These are phyloP conservation scores for Russula foetens DNA, from an alignment of 768 basidiomycete species.

Conservation along the genomic window DNA sequence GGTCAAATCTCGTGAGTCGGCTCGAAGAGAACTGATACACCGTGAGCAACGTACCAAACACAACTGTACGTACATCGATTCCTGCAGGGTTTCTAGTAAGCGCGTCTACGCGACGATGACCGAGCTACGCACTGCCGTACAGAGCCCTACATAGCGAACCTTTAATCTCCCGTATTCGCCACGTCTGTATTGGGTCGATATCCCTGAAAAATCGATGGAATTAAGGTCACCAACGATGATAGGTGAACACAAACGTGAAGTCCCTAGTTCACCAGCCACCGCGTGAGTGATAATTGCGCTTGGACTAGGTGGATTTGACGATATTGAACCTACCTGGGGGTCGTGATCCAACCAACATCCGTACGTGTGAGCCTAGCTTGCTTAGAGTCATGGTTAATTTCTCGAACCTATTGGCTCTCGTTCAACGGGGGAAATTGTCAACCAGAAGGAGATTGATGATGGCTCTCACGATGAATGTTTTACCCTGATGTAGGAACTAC, in stretches of 20 bases:
- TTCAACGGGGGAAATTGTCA: background rate
- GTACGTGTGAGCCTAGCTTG: constrained; percentile 59
- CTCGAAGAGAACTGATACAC: background rate
- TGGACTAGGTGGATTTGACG: background rate
- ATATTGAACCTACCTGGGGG: constrained; percentile 41
- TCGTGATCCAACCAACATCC: constrained; percentile 83
- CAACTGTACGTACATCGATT: constrained; percentile 54
- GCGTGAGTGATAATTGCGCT: background rate
- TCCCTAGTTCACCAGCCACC: constrained; percentile 40
- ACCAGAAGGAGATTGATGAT: background rate
- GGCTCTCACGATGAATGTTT: constrained; percentile 60
- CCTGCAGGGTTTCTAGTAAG: constrained; percentile 31
- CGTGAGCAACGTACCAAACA: constrained; percentile 50
- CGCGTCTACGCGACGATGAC: background rate
- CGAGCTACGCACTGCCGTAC: constrained; percentile 56
- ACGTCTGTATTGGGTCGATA: constrained; percentile 68
- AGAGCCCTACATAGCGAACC: constrained; percentile 47
- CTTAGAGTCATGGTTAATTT: constrained; percentile 73
- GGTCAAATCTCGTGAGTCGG: background rate
- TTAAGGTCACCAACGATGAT: background rate
- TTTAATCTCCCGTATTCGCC: constrained; percentile 61
- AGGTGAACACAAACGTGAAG: constrained; percentile 49
- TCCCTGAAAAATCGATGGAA: constrained; percentile 27
- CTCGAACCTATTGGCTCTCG: constrained; percentile 49
- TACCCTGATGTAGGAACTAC: constrained; percentile 84